Evolutionary conservation across 345 rosid genomes (phyloP).

Genomic region (Corymbia maculata): DNA sequence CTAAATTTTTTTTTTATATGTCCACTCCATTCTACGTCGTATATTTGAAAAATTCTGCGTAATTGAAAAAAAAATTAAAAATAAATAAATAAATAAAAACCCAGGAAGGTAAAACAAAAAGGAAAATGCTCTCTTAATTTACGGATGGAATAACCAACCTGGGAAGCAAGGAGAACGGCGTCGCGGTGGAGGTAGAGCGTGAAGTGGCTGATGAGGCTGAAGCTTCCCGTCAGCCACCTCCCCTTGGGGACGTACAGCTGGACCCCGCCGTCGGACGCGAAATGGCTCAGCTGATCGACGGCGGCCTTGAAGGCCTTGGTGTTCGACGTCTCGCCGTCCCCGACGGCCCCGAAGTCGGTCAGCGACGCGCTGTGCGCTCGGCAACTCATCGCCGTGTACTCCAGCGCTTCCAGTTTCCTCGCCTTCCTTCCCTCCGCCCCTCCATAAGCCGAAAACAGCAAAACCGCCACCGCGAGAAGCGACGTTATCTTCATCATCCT

Average conservation of each 20-base stretch:
- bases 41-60: not conserved
- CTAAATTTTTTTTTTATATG: too few relatives aligned
- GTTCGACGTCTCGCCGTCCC: conserved; percentile 72
- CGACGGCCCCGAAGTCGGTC: conserved; percentile 84
- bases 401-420: conserved; percentile 21
- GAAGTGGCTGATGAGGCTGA: conserved; percentile 72
- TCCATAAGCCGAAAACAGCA: not conserved
- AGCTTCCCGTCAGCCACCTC: conserved; percentile 85
- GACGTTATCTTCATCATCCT: conserved; percentile 4
- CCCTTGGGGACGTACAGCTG: conserved; percentile 78
- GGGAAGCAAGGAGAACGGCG: conserved; percentile 78
- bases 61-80: too few relatives aligned
- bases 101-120: not conserved
- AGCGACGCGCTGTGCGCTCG: conserved; percentile 71
- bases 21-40: not conserved
- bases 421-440: conserved; percentile 33
- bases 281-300: conserved; percentile 39
- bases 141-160: conserved; percentile 19
- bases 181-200: conserved; percentile 80
- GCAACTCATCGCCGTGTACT: conserved; percentile 70
- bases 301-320: conserved; percentile 78
- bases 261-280: conserved; percentile 52
- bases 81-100: not conserved
- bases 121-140: not conserved
- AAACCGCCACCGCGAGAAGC: not conserved